A percentile compares a stretch with the other conserved stretches of the same genome.
Evolutionary conservation across 1,139 yeast genomes (phyloP).

Genomic region (Scheffersomyces segobiensis): DNA sequence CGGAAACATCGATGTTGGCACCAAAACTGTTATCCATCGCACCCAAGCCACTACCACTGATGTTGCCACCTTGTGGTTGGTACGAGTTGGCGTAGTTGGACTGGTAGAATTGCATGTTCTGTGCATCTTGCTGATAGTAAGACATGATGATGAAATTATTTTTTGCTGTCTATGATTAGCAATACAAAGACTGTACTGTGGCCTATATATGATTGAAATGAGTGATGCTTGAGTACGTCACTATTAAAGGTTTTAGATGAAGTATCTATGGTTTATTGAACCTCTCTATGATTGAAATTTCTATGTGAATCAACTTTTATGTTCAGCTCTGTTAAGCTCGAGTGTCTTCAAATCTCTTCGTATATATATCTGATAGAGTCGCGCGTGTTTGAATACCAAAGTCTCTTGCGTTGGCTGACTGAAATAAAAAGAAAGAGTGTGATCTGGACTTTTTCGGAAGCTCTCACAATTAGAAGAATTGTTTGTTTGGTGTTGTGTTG

Average conservation of each 20-base stretch:
- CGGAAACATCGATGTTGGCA: slow-evolving; percentile 43
- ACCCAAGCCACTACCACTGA: slow-evolving; percentile 26
- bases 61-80: slow-evolving; percentile 20
- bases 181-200: neutral
- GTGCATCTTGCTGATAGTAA: slow-evolving; percentile 42
- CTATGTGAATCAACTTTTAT: neutral
- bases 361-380: neutral
- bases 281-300: neutral
- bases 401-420: neutral
- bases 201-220: neutral
- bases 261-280: too few species aligned
- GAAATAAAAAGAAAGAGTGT: neutral
- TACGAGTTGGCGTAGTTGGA: slow-evolving; percentile 37
- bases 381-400: neutral
- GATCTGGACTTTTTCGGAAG: neutral
- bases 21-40: slow-evolving; percentile 43
- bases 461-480: neutral
- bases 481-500: neutral
- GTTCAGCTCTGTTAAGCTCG: neutral
- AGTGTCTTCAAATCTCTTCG: neutral
- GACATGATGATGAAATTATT: slow-evolving; percentile 26
- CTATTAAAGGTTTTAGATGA: neutral
- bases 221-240: neutral
- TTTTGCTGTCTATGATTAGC: neutral
- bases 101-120: slow-evolving; percentile 48